Percentiles rank a stretch among this genome's conserved stretches.
These are phyloP conservation scores for Celoporthe dispersa DNA, from an alignment of 2,329 filamentous ascomycete genomes.

Conservation along the genomic window DNA sequence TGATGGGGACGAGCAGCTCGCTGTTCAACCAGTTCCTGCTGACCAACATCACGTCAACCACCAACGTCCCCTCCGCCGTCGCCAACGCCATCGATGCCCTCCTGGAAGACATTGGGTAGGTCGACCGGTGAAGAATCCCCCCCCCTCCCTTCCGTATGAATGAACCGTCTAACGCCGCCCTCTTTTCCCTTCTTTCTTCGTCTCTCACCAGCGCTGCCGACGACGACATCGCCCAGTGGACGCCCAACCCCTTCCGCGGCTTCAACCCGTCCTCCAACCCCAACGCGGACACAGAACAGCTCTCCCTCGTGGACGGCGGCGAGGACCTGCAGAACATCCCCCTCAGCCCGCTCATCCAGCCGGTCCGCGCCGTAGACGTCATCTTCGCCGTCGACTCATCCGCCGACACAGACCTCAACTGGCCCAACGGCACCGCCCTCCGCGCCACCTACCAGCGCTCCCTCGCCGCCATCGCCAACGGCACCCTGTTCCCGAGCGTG, in stretches of 20 bases:
- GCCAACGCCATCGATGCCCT: constrained; percentile 55
- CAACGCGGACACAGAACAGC: constrained; percentile 40
- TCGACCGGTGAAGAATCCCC: background rate
- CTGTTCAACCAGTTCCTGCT: constrained; percentile 83
- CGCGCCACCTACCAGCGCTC: constrained; percentile 62
- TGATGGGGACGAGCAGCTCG: constrained; percentile 85
- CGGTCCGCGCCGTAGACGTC: constrained; percentile 59
- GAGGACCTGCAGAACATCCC: constrained; percentile 55
- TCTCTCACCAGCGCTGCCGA: constrained; percentile 43
- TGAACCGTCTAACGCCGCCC: background rate
- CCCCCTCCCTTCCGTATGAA: background rate
- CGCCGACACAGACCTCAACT: constrained; percentile 61
- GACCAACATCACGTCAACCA: constrained; percentile 56
- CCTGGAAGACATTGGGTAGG: constrained; percentile 53
- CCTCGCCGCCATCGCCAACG: constrained; percentile 51
- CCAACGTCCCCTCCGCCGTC: constrained; percentile 53
- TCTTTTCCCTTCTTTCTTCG: background rate
- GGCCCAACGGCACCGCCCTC: constrained; percentile 65
- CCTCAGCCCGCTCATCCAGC: constrained; percentile 55
- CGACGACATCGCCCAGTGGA: constrained; percentile 57
- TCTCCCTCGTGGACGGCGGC: constrained; percentile 57
- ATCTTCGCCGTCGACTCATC: constrained; percentile 69
- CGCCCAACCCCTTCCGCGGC: constrained; percentile 63
- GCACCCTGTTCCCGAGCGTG: constrained; percentile 62
- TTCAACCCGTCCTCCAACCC: constrained; percentile 51